These are phyloP conservation scores for Fusarium nygamai DNA, from an alignment of 2,329 filamentous ascomycete genomes.

Conservation along the genomic window DNA sequence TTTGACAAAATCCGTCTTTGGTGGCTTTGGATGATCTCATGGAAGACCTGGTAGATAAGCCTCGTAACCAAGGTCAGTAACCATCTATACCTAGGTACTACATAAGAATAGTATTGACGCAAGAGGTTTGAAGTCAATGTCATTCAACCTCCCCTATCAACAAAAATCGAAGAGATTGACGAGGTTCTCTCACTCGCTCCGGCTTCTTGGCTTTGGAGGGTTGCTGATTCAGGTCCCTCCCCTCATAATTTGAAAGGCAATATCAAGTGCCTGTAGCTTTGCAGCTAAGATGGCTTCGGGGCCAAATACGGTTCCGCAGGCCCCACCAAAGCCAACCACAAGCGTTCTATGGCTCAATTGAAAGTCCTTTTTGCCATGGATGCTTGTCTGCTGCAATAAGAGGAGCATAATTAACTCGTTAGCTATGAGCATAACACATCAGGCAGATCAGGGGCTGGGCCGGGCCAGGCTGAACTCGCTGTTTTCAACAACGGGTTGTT, in stretches of 20 bases:
- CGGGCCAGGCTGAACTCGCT: neutral
- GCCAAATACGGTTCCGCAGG: slow-evolving; percentile 27
- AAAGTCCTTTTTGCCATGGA: slow-evolving; percentile 27
- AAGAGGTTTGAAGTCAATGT: slow-evolving; percentile 1
- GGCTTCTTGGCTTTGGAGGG: slow-evolving; percentile 21
- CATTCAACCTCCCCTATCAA: slow-evolving; percentile 5
- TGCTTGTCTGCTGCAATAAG: slow-evolving; percentile 11
- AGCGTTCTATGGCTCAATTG: slow-evolving; percentile 22
- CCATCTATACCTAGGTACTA: too few relatives aligned
- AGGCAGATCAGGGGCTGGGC: slow-evolving; percentile 8
- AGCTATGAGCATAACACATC: slow-evolving; percentile 2
- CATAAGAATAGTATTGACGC: neutral
- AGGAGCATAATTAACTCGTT: slow-evolving; percentile 19
- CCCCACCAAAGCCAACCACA: slow-evolving; percentile 30
- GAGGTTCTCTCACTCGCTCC: neutral
- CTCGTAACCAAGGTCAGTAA: neutral
- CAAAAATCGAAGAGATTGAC: neutral
- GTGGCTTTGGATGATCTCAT: slow-evolving; percentile 15
- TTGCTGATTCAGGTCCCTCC: slow-evolving; percentile 35
- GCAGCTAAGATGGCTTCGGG: slow-evolving; percentile 35
- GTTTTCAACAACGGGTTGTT: neutral
- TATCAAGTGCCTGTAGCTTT: slow-evolving; percentile 35
- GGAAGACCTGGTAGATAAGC: neutral
- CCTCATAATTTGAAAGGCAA: slow-evolving; percentile 35
- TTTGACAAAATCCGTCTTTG: slow-evolving; percentile 6